A percentile compares a stretch with the other conserved stretches of the same genome.
These are phyloP conservation scores for Zygnema cylindricum DNA, from an alignment of 139 green algal genomes.

Conservation along the genomic window DNA sequence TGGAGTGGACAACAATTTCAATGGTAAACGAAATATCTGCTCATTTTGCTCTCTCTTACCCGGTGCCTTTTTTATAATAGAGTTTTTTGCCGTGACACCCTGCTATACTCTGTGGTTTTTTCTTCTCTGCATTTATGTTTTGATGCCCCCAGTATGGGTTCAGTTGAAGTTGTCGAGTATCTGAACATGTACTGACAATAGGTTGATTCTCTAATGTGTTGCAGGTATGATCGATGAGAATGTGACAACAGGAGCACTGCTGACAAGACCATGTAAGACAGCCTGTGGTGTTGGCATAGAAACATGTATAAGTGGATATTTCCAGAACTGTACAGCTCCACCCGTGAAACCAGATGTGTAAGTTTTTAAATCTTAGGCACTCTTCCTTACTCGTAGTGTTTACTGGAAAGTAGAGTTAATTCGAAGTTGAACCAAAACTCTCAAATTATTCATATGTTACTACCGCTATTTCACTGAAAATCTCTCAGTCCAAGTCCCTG, in stretches of 20 bases:
- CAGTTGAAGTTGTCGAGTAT: background rate
- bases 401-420: no score
- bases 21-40: constrained; percentile 6
- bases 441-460: background rate
- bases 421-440: no score
- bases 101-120: background rate
- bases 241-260: background rate
- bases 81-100: background rate
- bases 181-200: no score
- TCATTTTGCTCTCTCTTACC: background rate
- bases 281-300: constrained; percentile 24
- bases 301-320: constrained; percentile 27
- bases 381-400: no score
- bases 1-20: constrained; percentile 10
- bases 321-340: constrained; percentile 20
- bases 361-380: no score
- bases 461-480: background rate
- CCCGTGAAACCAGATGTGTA: background rate
- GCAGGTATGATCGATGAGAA: constrained; percentile 26
- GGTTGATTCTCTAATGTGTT: background rate
- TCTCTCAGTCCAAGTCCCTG: background rate
- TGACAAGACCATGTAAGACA: constrained; percentile 19
- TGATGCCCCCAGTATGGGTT: background rate
- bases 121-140: background rate
- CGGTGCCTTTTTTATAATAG: background rate